These are phyloP conservation scores for Fusarium sterilihyphosum DNA, from an alignment of 2,329 filamentous ascomycete species.

Conservation along the genomic window DNA sequence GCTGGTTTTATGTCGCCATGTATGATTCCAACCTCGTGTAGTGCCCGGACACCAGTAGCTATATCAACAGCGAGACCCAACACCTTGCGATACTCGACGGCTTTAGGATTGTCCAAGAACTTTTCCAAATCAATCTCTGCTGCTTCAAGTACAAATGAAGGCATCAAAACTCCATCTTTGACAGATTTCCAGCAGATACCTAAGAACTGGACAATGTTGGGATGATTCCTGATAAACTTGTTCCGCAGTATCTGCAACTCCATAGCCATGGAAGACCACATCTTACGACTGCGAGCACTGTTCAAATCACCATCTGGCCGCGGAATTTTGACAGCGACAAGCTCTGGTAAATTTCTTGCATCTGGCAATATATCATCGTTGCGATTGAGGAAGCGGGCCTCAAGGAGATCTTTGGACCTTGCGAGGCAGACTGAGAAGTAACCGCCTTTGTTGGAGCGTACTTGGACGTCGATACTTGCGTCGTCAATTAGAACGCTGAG, in stretches of 20 bases:
- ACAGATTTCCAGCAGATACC: neutral
- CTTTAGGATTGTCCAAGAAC: neutral
- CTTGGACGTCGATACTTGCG: neutral
- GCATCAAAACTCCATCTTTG: neutral
- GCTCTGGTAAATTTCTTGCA: neutral
- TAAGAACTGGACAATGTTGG: rapidly evolving
- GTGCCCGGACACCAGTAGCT: neutral
- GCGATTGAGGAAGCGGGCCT: neutral
- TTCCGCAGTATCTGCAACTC: neutral
- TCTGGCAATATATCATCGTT: neutral
- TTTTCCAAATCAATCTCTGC: neutral
- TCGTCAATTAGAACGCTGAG: neutral
- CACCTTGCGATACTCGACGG: neutral
- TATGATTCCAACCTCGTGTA: neutral
- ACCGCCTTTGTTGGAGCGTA: neutral
- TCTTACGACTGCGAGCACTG: neutral
- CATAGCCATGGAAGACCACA: neutral
- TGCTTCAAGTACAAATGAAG: neutral
- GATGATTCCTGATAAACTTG: neutral
- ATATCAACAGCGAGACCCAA: neutral
- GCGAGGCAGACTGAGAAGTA: neutral
- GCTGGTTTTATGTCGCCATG: neutral
- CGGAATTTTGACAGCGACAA: neutral
- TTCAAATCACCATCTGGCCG: neutral
- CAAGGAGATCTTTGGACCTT: neutral